Percentiles rank a stretch among this genome's conserved stretches.
phyloP scores from a whole-genome alignment of 306 rosid genomes.

The Oemleria cerasiformis region DNA sequence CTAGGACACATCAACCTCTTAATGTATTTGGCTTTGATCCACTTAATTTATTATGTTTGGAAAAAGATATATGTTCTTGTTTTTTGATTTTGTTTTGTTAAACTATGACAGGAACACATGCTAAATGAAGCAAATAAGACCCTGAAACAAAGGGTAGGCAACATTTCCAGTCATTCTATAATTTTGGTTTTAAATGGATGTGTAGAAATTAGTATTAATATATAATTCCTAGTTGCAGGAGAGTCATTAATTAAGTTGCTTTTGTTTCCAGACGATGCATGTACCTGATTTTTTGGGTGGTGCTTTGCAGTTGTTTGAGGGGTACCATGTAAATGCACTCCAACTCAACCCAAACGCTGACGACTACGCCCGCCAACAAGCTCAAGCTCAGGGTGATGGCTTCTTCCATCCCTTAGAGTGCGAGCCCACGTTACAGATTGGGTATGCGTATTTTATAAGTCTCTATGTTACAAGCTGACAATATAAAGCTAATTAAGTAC shows the following conservation, averaged over 20 bases:
- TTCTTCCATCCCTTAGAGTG: conserved; percentile 78
- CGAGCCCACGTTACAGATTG: conserved; percentile 90
- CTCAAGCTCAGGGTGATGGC: conserved; percentile 45
- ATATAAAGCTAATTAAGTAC: neutral
- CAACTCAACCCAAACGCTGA: conserved; percentile 65
- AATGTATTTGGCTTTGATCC: neutral
- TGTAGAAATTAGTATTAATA: neutral
- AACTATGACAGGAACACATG: conserved; percentile 57
- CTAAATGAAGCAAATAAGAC: conserved; percentile 74
- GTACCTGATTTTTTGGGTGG: conserved; percentile 15
- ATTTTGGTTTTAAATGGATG: neutral
- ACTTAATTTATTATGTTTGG: neutral
- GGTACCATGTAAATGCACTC: conserved; percentile 66
- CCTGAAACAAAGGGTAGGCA: conserved; percentile 83
- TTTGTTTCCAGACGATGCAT: neutral
- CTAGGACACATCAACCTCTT: neutral
- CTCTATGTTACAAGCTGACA: neutral
- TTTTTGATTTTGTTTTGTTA: neutral
- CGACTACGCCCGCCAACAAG: conserved; percentile 69
- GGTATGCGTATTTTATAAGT: conserved; percentile 38
- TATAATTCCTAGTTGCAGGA: neutral
- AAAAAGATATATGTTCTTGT: neutral
- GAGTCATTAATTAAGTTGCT: neutral
- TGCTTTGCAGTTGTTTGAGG: conserved; percentile 65
- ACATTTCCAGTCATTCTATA: neutral